Conservation (phyloP, 75 land plant species). For the Cupressus sempervirens region DNA sequence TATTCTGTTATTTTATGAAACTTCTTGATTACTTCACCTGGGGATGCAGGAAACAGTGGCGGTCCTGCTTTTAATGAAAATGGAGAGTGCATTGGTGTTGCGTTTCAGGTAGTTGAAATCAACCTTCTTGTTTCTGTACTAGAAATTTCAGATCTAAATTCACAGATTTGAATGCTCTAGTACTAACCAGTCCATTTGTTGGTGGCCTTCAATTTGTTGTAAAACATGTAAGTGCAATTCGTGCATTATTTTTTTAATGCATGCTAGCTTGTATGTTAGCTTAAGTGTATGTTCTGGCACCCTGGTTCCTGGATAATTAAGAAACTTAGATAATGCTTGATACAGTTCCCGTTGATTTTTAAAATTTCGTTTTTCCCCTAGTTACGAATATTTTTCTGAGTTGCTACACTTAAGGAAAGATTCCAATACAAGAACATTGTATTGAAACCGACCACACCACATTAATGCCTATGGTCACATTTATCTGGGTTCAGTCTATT, state of each 20-base stretch:
- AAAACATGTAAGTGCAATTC: neutral
- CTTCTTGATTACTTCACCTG: conserved; percentile 1
- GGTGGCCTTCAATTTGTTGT: neutral
- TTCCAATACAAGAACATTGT: neutral
- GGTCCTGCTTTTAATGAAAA: conserved; percentile 95
- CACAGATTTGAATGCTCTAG: neutral
- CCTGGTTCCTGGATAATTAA: neutral
- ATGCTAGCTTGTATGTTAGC: neutral
- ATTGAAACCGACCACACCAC: neutral
- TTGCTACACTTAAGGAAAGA: neutral
- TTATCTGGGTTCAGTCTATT: neutral
- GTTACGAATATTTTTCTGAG: neutral
- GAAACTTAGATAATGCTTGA: neutral
- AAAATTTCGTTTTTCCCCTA: neutral
- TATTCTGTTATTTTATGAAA: neutral
- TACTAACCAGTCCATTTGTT: neutral
- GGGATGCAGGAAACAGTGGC: conserved; percentile 87
- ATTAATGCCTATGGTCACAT: neutral
- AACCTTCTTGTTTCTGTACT: neutral
- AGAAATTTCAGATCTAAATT: neutral
- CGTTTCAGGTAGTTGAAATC: conserved; percentile 74
- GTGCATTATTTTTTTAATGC: neutral
- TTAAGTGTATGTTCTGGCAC: neutral
- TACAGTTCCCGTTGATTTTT: neutral
- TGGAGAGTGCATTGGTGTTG: conserved; percentile 97